phyloP scores from a whole-genome alignment of 108 stramenopile species.

The Skeletonema grethae region DNA sequence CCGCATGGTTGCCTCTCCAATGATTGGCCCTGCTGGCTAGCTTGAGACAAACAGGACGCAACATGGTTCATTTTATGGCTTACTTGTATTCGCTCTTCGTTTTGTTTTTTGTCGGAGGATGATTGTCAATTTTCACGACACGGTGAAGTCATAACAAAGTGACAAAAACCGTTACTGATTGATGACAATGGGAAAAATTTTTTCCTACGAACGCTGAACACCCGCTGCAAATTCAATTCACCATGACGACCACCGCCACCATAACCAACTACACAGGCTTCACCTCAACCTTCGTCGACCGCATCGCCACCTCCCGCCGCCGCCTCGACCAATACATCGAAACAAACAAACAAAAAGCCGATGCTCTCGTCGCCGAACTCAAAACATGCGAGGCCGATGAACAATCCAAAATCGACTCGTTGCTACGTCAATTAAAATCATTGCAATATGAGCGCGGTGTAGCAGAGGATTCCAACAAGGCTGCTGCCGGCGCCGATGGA shows the following conservation, averaged over 20 bases:
- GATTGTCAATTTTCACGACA: no score
- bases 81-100: neutral
- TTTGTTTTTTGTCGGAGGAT: no score
- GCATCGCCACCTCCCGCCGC: slow-evolving; percentile 17
- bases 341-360: slow-evolving; percentile 16
- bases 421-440: slow-evolving; percentile 20
- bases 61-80: no score
- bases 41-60: neutral
- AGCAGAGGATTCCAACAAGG: neutral
- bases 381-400: slow-evolving; percentile 15
- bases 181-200: no score
- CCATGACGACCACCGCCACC: neutral
- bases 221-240: neutral
- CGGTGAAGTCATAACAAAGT: no score
- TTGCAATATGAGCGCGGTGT: slow-evolving; percentile 21
- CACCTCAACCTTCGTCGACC: slow-evolving; percentile 22
- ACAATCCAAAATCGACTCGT: slow-evolving; percentile 16
- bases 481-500: neutral
- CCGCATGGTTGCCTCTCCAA: neutral
- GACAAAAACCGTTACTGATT: no score
- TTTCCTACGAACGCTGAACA: no score
- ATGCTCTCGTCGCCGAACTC: slow-evolving; percentile 10
- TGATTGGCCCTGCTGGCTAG: neutral
- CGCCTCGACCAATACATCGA: slow-evolving; percentile 15
- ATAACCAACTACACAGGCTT: slow-evolving; percentile 4